Conservation (phyloP, 139 green algal genomes). For the Deuterostichococcus epilithicus region DNA sequence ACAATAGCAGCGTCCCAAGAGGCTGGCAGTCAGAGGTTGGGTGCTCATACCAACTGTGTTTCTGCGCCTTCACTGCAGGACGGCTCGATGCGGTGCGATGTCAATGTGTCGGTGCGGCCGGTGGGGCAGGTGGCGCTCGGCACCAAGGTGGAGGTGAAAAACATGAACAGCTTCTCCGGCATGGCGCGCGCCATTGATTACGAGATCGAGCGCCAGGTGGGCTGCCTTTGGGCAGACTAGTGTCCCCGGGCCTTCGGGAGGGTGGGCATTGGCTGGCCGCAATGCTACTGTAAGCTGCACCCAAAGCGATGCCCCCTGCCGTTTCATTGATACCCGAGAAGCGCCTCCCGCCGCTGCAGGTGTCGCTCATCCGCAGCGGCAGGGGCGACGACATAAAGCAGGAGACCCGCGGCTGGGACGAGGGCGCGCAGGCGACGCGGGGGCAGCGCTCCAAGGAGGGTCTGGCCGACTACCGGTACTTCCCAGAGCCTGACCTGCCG, state of each 20-base stretch:
- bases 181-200: slow-evolving; percentile 95
- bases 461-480: slow-evolving; percentile 97
- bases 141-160: slow-evolving; percentile 98
- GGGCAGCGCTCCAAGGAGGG: slow-evolving; percentile 91
- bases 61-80: slow-evolving; percentile 35
- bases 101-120: slow-evolving; percentile 84
- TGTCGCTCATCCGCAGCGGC: slow-evolving; percentile 57
- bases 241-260: too few relatives aligned
- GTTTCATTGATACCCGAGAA: not conserved
- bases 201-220: slow-evolving; percentile 83
- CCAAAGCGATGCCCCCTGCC: too few relatives aligned
- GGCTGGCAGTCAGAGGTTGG: too few relatives aligned
- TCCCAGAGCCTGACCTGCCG: slow-evolving; percentile 94
- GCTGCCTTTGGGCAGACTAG: too few relatives aligned
- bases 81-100: slow-evolving; percentile 87
- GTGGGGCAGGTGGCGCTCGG: slow-evolving; percentile 57
- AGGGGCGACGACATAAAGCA: slow-evolving; percentile 71
- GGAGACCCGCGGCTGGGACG: slow-evolving; percentile 95
- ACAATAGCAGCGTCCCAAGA: too few relatives aligned
- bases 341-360: slow-evolving; percentile 33
- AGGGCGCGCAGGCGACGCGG: slow-evolving; percentile 66
- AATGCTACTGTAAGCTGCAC: too few relatives aligned
- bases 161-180: slow-evolving; percentile 97
- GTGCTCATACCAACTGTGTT: not conserved
- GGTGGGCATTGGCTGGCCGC: too few relatives aligned